A percentile compares a stretch with the other conserved stretches of the same genome.
These are phyloP conservation scores for Podospora fimiseda DNA, from an alignment of 495 filamentous ascomycete genomes.

Conservation along the genomic window DNA sequence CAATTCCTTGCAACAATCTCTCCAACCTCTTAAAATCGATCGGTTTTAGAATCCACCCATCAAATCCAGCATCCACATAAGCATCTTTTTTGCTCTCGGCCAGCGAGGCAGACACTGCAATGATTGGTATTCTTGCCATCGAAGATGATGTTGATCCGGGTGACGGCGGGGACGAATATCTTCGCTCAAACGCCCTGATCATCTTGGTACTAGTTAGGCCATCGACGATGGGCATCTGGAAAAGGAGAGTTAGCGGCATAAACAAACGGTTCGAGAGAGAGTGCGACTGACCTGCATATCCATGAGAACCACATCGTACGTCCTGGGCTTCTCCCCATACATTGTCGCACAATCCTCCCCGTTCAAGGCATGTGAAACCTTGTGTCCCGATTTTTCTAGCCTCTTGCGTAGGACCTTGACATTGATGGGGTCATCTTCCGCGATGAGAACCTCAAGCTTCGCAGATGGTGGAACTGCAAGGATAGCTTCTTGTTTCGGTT, in stretches of 20 bases:
- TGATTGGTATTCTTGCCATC: slow-evolving; percentile 76
- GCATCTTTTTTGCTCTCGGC: slow-evolving; percentile 60
- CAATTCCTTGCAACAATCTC: slow-evolving; percentile 54
- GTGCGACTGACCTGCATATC: slow-evolving; percentile 71
- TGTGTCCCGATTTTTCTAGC: slow-evolving; percentile 72
- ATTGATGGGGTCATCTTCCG: slow-evolving; percentile 92
- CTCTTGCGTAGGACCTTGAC: slow-evolving; percentile 81
- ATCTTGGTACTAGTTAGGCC: slow-evolving; percentile 75
- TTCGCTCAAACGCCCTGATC: slow-evolving; percentile 65
- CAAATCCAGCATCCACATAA: slow-evolving; percentile 80
- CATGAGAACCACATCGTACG: slow-evolving; percentile 88
- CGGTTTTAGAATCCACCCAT: slow-evolving; percentile 81
- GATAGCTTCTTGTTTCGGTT: neutral
- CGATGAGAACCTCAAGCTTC: slow-evolving; percentile 65
- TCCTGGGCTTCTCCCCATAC: slow-evolving; percentile 52
- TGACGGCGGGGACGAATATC: slow-evolving; percentile 39
- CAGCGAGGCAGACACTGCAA: slow-evolving; percentile 85
- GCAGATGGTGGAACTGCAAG: neutral
- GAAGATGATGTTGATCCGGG: slow-evolving; percentile 41
- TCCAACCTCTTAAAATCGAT: slow-evolving; percentile 66
- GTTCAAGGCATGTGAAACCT: slow-evolving; percentile 67
- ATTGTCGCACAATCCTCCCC: slow-evolving; percentile 77
- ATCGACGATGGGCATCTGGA: slow-evolving; percentile 91
- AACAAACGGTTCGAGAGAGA: neutral
- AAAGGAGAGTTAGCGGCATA: neutral